Base-by-base conservation (phyloP, 768 basidiomycete species). In the Pisolithus sp. region DNA sequence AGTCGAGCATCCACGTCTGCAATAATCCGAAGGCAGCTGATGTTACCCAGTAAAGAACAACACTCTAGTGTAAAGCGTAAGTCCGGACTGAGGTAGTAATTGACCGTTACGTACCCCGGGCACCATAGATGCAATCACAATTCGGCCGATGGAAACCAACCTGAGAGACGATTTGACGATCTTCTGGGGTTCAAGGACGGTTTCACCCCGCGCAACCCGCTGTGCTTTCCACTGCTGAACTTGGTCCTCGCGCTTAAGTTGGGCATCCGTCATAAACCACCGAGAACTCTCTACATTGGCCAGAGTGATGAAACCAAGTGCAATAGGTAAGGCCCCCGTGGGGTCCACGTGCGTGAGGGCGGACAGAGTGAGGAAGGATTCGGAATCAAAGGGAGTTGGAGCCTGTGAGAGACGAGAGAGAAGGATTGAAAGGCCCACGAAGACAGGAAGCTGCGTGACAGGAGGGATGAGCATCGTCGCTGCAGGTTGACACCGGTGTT, bases 211-310 rank as follows among this genome's bases (percentile, higher is more conserved):
- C 44, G 74, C 71, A 5, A 70, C 62, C 47, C 62, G 75, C 46
- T 70, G 69, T 36, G 74, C 76, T 46, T 71, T 76, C 61, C 73
- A 70, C 53, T 76, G 71, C 55, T 79, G 75, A 30, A 76, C 71
- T 36, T 70, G 67, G 49, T 72, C 73, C 50, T 76, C 69, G 39
- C 76, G 77, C 59, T 78, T 74, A 37, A 73, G 74, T 55, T 81
- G 79, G 15, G 75, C 77, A 4, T 81, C 74, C 30, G 75, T 79
- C 70, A 83, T 72, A 53, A 89, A 77, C 88, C 86, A 89, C 38
- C 78, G 78, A 34, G 82, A 78, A 7, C 85, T 82, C 61, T 92
- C 89, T 10, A 89, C 84, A 56, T 89, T 90, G 2, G 84, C 85
- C 72, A 91, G 74, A 9, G 86, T 88, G 38, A 89, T 63, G 43